Evolutionary conservation across 371 early-diverging fungal genomes (phyloP).

Genomic region (Dentiscutata heterogama): DNA sequence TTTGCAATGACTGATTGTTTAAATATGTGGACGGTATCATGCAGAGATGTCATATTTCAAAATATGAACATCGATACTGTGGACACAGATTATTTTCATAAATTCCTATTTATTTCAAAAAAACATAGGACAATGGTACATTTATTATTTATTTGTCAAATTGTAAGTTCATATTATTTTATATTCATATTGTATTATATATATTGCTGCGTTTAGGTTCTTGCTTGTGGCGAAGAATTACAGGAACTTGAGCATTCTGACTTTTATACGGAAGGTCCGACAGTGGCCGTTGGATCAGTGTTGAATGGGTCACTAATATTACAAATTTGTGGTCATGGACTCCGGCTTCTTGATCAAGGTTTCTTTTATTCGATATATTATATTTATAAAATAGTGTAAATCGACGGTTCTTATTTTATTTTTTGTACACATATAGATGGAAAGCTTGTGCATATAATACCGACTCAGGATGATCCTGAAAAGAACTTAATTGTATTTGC

Average conservation of each 20-base stretch:
- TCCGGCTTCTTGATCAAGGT: constrained; percentile 74
- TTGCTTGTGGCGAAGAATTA: constrained; percentile 87
- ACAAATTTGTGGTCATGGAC: constrained; percentile 82
- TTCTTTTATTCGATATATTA: constrained; percentile 2
- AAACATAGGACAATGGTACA: constrained; percentile 72
- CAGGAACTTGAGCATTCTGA: constrained; percentile 79
- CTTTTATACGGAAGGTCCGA: constrained; percentile 82
- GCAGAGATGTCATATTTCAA: constrained; percentile 62
- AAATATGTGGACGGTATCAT: constrained; percentile 75
- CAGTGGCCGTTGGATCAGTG: constrained; percentile 77
- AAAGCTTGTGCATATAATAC: constrained; percentile 65
- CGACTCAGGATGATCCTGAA: constrained; percentile 62
- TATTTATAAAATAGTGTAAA: too few relatives aligned
- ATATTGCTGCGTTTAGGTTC: constrained; percentile 56
- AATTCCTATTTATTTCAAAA: constrained; percentile 78
- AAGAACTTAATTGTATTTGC: constrained; percentile 72
- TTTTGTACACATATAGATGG: constrained; percentile 58
- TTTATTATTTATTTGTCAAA: neutral
- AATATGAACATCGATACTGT: constrained; percentile 51
- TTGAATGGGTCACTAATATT: constrained; percentile 74
- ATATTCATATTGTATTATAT: neutral
- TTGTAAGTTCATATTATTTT: constrained; percentile 4
- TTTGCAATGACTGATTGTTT: constrained; percentile 75
- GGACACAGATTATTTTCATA: constrained; percentile 62
- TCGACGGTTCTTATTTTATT: neutral